Evolutionary conservation across 176 grass and related monocot species (phyloP).

Genomic region (Raddia distichophylla): DNA sequence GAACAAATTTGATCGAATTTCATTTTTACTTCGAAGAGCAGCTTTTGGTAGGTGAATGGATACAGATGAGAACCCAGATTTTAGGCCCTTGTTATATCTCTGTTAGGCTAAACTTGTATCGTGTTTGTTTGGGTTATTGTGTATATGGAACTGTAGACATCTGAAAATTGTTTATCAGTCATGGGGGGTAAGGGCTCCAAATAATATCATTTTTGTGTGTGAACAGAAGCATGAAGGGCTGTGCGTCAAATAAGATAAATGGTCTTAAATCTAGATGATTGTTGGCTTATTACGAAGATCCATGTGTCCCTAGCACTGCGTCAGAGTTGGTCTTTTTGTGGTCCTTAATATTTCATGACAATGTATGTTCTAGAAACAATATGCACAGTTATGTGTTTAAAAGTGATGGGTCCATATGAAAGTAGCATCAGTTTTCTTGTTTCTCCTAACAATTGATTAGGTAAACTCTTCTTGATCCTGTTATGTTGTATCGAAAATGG

Average conservation of each 20-base stretch:
- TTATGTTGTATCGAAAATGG: background rate
- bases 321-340: background rate
- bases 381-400: background rate
- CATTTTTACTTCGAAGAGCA: background rate
- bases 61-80: background rate
- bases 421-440: constrained; percentile 2
- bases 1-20: background rate
- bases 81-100: background rate
- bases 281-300: background rate
- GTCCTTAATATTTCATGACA: background rate
- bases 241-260: constrained; percentile 6
- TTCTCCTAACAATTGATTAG: background rate
- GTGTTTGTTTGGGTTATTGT: constrained; percentile 7
- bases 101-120: constrained; percentile 2
- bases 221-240: background rate
- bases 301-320: background rate
- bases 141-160: constrained; percentile 3
- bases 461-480: background rate
- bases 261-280: background rate
- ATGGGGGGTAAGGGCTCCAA: background rate
- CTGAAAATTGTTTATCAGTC: background rate
- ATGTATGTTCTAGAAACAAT: constrained; percentile 9
- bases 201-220: background rate
- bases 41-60: background rate
- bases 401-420: background rate